These are phyloP conservation scores for Xylaria curta DNA, from an alignment of 495 filamentous ascomycete species.

Conservation along the genomic window DNA sequence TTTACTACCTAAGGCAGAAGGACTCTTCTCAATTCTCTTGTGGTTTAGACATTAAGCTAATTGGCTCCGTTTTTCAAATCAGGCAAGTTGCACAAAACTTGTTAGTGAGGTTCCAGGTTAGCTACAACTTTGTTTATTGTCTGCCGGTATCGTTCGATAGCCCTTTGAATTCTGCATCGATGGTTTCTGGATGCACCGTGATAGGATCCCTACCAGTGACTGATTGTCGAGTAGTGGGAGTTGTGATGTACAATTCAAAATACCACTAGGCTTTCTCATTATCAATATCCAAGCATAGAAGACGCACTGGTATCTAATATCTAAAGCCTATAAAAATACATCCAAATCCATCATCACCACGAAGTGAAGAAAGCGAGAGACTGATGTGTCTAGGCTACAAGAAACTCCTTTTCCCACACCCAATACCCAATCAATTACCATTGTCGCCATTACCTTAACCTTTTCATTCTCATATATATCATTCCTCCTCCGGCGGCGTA, in stretches of 20 bases:
- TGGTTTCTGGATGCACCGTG: too few relatives aligned
- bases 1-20: neutral
- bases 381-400: neutral
- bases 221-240: neutral
- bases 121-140: neutral
- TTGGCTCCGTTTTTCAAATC: neutral
- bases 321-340: conserved; percentile 2
- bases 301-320: neutral
- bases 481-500: conserved; percentile 15
- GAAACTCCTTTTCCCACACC: conserved; percentile 9
- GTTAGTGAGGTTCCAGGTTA: neutral
- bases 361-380: conserved; percentile 4
- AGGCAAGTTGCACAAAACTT: neutral
- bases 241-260: too few relatives aligned
- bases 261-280: neutral
- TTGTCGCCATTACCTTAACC: neutral
- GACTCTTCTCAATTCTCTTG: neutral
- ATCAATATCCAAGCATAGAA: conserved; percentile 6
- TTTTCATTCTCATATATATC: neutral
- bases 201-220: too few relatives aligned
- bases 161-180: too few relatives aligned
- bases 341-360: conserved; percentile 12
- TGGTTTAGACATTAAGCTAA: neutral
- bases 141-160: too few relatives aligned
- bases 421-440: neutral